Evolutionary conservation across 805 yeast genomes (phyloP).

Genomic region (Wickerhamomyces tratensis): DNA sequence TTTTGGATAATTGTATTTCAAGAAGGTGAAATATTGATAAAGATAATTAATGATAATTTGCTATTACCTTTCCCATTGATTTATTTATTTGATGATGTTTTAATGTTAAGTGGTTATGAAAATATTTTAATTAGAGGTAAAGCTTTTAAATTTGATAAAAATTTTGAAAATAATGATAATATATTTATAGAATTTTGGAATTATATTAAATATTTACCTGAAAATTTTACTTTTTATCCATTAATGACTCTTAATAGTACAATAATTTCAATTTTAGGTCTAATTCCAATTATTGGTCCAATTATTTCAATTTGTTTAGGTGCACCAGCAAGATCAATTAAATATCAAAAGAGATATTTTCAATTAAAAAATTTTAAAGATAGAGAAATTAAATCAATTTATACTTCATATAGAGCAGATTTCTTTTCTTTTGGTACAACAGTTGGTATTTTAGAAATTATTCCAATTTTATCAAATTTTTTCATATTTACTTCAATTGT

Average conservation of each 20-base stretch:
- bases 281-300: slow-evolving; percentile 54
- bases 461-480: slow-evolving; percentile 43
- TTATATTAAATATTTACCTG: slow-evolving; percentile 26
- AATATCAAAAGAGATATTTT: slow-evolving; percentile 47
- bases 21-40: slow-evolving; percentile 31
- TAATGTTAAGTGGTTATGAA: slow-evolving; percentile 35
- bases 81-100: slow-evolving; percentile 36
- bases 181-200: slow-evolving; percentile 16
- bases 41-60: slow-evolving; percentile 29
- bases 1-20: slow-evolving; percentile 36
- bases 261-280: slow-evolving; percentile 27
- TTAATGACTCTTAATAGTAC: slow-evolving; percentile 28
- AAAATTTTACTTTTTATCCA: slow-evolving; percentile 25
- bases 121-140: slow-evolving; percentile 32
- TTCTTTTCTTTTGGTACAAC: slow-evolving; percentile 43
- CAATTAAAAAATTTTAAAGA: slow-evolving; percentile 40
- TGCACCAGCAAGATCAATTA: slow-evolving; percentile 45
- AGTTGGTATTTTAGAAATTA: slow-evolving; percentile 38
- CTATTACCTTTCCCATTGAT: slow-evolving; percentile 40
- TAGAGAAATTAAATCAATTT: slow-evolving; percentile 29
- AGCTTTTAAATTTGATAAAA: slow-evolving; percentile 21
- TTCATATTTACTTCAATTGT: slow-evolving; percentile 49
- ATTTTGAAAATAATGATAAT: not conserved
- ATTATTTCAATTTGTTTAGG: slow-evolving; percentile 36
- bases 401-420: slow-evolving; percentile 27